Percentiles rank a stretch among this genome's conserved stretches.
Evolutionary conservation across 2,329 filamentous ascomycete genomes (phyloP).

Genomic region (Aspergillus sp.): DNA sequence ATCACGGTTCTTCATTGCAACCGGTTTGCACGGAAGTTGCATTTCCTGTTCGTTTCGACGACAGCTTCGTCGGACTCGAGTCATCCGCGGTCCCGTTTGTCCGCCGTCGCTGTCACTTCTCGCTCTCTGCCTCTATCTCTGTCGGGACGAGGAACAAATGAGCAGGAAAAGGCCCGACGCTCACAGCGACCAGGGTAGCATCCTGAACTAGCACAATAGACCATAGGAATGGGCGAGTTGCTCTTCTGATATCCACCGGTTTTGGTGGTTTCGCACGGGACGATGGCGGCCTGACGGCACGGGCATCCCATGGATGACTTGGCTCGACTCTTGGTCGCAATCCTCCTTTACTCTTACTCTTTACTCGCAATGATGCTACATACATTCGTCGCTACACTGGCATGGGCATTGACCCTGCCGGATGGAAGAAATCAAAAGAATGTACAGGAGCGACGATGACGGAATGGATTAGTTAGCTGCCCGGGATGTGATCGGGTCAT

Average conservation of each 20-base stretch:
- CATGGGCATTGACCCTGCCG: neutral
- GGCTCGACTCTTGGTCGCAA: no score
- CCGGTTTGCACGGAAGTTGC: neutral
- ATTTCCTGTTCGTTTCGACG: neutral
- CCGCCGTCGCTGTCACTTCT: no score
- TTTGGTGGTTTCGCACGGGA: neutral
- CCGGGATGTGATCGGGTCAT: slow-evolving; percentile 22
- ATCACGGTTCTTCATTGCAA: neutral
- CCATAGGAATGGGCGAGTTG: no score
- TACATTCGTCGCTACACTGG: neutral
- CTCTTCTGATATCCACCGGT: neutral
- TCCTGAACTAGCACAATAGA: neutral
- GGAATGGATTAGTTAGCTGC: slow-evolving; percentile 10
- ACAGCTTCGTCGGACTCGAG: neutral
- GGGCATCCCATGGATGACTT: neutral
- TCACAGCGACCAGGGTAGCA: neutral
- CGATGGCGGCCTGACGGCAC: neutral
- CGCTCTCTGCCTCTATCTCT: no score
- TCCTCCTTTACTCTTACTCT: no score
- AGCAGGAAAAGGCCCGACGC: no score
- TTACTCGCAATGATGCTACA: no score
- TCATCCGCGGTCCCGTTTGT: neutral
- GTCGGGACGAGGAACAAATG: no score
- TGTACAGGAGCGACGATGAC: neutral
- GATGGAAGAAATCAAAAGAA: neutral